Percentiles rank a stretch among this genome's conserved stretches.
These are phyloP conservation scores for Fistulifera solaris DNA, from an alignment of 108 stramenopile genomes.

Conservation along the genomic window DNA sequence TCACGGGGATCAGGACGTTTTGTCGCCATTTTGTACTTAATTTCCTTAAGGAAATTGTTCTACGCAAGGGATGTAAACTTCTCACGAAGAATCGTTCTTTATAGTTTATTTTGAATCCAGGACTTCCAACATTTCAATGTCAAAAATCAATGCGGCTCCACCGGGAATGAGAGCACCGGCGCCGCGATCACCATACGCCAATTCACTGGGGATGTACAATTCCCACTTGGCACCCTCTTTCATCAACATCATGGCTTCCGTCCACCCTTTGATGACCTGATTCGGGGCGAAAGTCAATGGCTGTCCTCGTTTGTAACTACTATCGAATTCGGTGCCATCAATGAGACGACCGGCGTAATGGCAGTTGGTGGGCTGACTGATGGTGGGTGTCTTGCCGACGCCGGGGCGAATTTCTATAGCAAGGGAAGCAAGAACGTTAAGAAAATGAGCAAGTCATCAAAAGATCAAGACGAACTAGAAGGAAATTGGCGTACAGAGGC, in stretches of 20 bases:
- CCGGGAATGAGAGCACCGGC: slow-evolving; percentile 63
- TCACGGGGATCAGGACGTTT: too few relatives aligned
- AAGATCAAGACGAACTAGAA: too few relatives aligned
- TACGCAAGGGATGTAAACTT: too few relatives aligned
- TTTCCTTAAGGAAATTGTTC: too few relatives aligned
- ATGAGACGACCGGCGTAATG: slow-evolving; percentile 88
- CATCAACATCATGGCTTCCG: slow-evolving; percentile 96
- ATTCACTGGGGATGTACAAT: slow-evolving; percentile 85
- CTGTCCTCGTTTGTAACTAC: slow-evolving; percentile 71
- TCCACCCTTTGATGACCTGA: slow-evolving; percentile 87
- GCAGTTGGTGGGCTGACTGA: slow-evolving; percentile 59
- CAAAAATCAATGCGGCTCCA: slow-evolving; percentile 83
- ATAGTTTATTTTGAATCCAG: slow-evolving; percentile 22
- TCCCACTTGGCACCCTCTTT: slow-evolving; percentile 96
- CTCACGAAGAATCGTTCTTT: too few relatives aligned
- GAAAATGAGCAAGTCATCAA: too few relatives aligned
- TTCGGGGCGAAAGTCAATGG: slow-evolving; percentile 88
- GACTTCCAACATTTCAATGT: slow-evolving; percentile 82
- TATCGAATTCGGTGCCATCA: slow-evolving; percentile 90
- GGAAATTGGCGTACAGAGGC: too few relatives aligned
- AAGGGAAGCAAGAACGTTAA: too few relatives aligned
- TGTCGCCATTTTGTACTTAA: too few relatives aligned
- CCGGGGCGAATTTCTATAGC: slow-evolving; percentile 30
- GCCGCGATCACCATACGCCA: slow-evolving; percentile 87
- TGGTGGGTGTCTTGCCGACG: slow-evolving; percentile 54